Evolutionary conservation across 345 rosid genomes (phyloP).

Genomic region (Gossypium raimondii): DNA sequence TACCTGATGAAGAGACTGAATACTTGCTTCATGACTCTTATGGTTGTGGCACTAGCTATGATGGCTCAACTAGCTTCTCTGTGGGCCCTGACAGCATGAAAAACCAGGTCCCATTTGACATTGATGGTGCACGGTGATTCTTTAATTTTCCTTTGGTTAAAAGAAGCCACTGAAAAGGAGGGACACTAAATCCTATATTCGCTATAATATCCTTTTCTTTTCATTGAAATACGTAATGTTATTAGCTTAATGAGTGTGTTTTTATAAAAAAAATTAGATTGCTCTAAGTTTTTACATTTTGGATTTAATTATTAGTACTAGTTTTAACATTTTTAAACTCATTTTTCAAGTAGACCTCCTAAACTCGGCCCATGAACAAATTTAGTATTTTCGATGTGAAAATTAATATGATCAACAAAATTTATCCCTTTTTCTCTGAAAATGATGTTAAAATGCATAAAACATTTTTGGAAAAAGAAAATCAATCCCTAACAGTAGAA

Average conservation of each 20-base stretch:
- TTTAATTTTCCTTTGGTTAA: neutral
- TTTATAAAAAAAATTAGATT: neutral
- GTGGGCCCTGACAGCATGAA: neutral
- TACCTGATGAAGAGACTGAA: neutral
- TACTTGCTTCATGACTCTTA: neutral
- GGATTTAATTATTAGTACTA: too few relatives aligned
- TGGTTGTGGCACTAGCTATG: neutral
- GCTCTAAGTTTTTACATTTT: too few relatives aligned
- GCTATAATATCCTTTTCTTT: neutral
- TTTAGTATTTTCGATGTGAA: too few relatives aligned
- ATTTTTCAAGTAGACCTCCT: too few relatives aligned
- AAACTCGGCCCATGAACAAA: too few relatives aligned
- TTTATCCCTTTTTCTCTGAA: too few relatives aligned
- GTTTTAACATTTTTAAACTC: too few relatives aligned
- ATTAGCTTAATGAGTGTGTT: neutral
- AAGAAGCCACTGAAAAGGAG: neutral
- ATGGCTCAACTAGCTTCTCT: neutral
- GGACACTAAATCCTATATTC: neutral
- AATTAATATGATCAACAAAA: too few relatives aligned
- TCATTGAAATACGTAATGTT: neutral
- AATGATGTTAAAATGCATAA: too few relatives aligned
- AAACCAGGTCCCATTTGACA: neutral
- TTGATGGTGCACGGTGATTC: neutral
- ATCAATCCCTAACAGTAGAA: neutral
- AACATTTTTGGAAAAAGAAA: too few relatives aligned